Base-by-base conservation (phyloP, 2,329 filamentous ascomycete species). In the Monosporascus sp. region DNA sequence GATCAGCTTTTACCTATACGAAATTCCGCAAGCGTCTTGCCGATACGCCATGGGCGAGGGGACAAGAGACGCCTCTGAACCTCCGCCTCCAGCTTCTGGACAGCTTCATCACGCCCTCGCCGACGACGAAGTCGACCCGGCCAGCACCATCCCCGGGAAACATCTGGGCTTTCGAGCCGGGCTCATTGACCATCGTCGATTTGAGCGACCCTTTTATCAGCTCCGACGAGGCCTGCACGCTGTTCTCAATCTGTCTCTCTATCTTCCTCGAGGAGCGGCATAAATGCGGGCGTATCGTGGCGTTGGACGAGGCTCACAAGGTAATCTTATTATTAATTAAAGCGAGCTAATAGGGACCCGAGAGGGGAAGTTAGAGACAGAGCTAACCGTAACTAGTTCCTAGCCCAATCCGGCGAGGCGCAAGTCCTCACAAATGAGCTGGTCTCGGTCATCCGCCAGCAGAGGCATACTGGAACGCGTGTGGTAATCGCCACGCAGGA, bases 231-330 rank as follows among this genome's bases (percentile, higher is more conserved):
- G 79, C 78, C 0, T 85, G 81, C 62, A 68, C 75, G 1, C 64
- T 85, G 2, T 85, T 85, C 64, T 76, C 79, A n/a, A 77, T 84
- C 48, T 76, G 74, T 3, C 67, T 85, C 8, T 70, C 72, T 3
- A 64, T 79, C 0, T 81, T 82, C 59, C 60, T 81, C 27, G 71
- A 78, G 24, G 61, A 69, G 9, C 68, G 73, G 0, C 55, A 62
- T 1, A 70, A 66, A 2, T 62, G 65, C 14, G 72, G 77, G 5
- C 74, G 78, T 14, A 68, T 84, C 52, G 65, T 85, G 11, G 78
- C 77, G 0, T 62, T 84, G 0, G 81, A 85, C 56, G 81, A 85
- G 62, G 83, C 82, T 0, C 81, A 85, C 60, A 84, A 84, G 63
- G 78, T 80, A 66, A 31, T 31, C 27, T 31, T 31, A 31, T 11